Conservation (phyloP, 345 rosid species). For the Acer campestre region DNA sequence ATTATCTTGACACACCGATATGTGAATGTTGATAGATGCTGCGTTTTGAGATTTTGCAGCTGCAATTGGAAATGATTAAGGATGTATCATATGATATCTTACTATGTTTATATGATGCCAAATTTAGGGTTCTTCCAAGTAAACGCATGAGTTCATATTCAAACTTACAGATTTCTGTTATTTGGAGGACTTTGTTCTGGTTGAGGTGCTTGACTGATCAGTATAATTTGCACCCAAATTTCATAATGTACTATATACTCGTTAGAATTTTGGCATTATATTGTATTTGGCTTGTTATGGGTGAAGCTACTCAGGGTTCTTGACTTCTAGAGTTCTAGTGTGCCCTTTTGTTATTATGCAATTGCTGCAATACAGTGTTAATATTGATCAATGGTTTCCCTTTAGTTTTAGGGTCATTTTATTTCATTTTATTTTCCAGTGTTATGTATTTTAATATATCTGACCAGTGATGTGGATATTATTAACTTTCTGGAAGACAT, state of each 20-base stretch:
- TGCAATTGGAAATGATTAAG: not conserved
- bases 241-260: not conserved
- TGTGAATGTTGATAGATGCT: constrained; percentile 10
- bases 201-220: not conserved
- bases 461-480: not conserved
- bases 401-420: not conserved
- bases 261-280: not conserved
- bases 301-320: not conserved
- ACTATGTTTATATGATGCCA: not conserved
- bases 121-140: not conserved
- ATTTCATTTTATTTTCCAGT: not conserved
- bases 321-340: not conserved
- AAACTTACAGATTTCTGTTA: not conserved
- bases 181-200: constrained; percentile 5
- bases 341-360: not conserved
- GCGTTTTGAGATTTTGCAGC: not conserved
- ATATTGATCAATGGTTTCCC: not conserved
- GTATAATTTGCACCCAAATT: not conserved
- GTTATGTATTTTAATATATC: not conserved
- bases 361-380: not conserved
- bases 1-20: not conserved
- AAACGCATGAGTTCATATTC: not conserved
- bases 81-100: not conserved
- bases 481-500: not conserved
- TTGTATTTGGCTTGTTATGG: not conserved